Percentiles rank a stretch among this genome's conserved stretches.
Conservation (phyloP, 2,329 filamentous ascomycete species). For the Hortaea sp. region DNA sequence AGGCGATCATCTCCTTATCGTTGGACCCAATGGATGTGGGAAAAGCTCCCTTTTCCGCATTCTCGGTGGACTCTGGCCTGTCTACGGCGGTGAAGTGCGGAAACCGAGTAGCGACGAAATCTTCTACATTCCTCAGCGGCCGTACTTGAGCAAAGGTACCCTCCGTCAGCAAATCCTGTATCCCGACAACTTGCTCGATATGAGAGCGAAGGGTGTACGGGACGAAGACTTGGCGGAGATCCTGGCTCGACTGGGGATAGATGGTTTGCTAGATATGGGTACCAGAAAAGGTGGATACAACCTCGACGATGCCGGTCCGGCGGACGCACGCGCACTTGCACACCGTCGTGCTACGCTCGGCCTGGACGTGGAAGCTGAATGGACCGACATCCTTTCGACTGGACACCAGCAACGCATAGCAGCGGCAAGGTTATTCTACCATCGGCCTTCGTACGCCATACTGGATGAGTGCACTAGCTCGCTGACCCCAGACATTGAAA, state of each 20-base stretch:
- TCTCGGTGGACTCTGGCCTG: constrained; percentile 90
- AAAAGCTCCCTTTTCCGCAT: constrained; percentile 96
- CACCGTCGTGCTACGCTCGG: constrained; percentile 32
- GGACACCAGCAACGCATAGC: constrained; percentile 93
- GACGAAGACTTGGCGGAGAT: constrained; percentile 72
- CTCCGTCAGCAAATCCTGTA: constrained; percentile 97
- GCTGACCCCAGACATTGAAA: constrained; percentile 90
- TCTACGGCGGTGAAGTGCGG: constrained; percentile 86
- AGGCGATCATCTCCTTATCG: constrained; percentile 84
- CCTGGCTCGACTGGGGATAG: constrained; percentile 70
- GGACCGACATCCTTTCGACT: constrained; percentile 86
- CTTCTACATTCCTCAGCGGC: constrained; percentile 95
- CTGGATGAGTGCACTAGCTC: constrained; percentile 92
- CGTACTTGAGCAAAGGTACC: constrained; percentile 82
- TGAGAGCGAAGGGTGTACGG: constrained; percentile 73
- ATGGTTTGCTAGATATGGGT: constrained; percentile 68
- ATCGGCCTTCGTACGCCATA: constrained; percentile 85
- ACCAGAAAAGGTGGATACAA: constrained; percentile 26
- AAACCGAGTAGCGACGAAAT: constrained; percentile 90
- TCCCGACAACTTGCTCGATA: constrained; percentile 77
- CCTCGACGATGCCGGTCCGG: constrained; percentile 5
- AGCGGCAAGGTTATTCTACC: constrained; percentile 93
- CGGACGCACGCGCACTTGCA: constrained; percentile 6
- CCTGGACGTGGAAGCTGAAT: constrained; percentile 92
- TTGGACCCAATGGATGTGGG: constrained; percentile 93